Evolutionary conservation across 495 filamentous ascomycete species (phyloP).

Genomic region (Lasiosphaeria miniovina): DNA sequence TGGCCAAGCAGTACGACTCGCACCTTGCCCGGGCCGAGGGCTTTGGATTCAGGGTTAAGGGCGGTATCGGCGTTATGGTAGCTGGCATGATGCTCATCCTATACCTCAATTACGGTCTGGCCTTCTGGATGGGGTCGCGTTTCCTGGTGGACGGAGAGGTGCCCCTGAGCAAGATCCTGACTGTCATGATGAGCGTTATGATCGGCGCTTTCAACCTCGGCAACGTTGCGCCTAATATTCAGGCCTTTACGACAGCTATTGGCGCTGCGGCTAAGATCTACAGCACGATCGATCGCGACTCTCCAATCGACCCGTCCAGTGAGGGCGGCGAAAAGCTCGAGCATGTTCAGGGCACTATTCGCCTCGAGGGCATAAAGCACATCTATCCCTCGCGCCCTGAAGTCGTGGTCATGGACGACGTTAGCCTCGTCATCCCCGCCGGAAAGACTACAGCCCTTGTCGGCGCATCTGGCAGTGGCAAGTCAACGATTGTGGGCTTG

Average conservation of each 20-base stretch:
- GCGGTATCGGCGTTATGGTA: conserved; percentile 69
- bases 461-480: conserved; percentile 83
- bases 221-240: conserved; percentile 80
- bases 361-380: conserved; percentile 81
- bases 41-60: conserved; percentile 74
- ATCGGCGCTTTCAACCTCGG: conserved; percentile 90
- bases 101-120: conserved; percentile 85
- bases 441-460: conserved; percentile 87
- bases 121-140: conserved; percentile 91
- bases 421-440: conserved; percentile 73
- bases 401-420: conserved; percentile 79
- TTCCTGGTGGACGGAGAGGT: conserved; percentile 70
- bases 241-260: conserved; percentile 70
- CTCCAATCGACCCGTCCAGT: conserved; percentile 76
- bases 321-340: conserved; percentile 69
- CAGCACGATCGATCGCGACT: conserved; percentile 85
- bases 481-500: conserved; percentile 87
- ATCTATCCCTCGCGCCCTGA: conserved; percentile 93
- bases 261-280: conserved; percentile 89
- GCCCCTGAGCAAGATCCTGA: conserved; percentile 57
- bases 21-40: conserved; percentile 70
- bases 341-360: conserved; percentile 70
- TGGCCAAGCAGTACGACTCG: conserved; percentile 77
- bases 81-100: conserved; percentile 77
- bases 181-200: conserved; percentile 83